A percentile compares a stretch with the other conserved stretches of the same genome.
These are phyloP conservation scores for Coemansia sp. DNA, from an alignment of 192 early-diverging fungal species.

Conservation along the genomic window DNA sequence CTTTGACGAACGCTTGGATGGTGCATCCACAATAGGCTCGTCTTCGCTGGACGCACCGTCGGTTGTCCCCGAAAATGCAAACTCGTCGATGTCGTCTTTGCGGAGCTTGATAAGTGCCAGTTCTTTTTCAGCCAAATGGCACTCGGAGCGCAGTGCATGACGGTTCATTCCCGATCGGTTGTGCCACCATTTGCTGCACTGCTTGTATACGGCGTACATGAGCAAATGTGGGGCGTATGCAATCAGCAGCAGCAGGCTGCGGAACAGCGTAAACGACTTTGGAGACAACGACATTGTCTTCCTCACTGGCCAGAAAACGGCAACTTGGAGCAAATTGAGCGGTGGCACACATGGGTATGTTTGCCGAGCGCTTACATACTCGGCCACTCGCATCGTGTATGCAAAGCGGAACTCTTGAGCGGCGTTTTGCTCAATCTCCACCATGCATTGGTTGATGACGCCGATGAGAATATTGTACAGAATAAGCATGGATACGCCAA, in stretches of 20 bases:
- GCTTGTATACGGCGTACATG: constrained; percentile 16
- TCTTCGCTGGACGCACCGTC: neutral
- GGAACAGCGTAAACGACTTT: constrained; percentile 24
- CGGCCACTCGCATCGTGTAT: constrained; percentile 33
- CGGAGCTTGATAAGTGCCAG: constrained; percentile 22
- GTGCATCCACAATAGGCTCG: too few species aligned
- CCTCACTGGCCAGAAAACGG: constrained; percentile 35
- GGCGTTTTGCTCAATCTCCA: constrained; percentile 35
- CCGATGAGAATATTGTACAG: constrained; percentile 48
- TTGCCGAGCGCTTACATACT: constrained; percentile 40
- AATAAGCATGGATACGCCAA: constrained; percentile 45
- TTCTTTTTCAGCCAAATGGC: constrained; percentile 33
- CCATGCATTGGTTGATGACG: constrained; percentile 46
- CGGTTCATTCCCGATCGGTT: constrained; percentile 25
- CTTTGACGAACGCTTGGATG: too few species aligned
- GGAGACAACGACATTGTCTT: constrained; percentile 20
- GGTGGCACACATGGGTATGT: constrained; percentile 47
- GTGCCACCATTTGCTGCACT: constrained; percentile 25
- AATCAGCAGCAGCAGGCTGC: constrained; percentile 21
- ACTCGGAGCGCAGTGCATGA: constrained; percentile 23
- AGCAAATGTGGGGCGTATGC: constrained; percentile 33
- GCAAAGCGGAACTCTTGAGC: constrained; percentile 43
- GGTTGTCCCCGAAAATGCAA: constrained; percentile 10
- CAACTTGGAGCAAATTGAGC: constrained; percentile 31
- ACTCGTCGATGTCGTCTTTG: constrained; percentile 23